Evolutionary conservation across 441 rosid species (phyloP), one percentile per base, ranked within the genome.

Genomic region (Croton laevigatus): DNA sequence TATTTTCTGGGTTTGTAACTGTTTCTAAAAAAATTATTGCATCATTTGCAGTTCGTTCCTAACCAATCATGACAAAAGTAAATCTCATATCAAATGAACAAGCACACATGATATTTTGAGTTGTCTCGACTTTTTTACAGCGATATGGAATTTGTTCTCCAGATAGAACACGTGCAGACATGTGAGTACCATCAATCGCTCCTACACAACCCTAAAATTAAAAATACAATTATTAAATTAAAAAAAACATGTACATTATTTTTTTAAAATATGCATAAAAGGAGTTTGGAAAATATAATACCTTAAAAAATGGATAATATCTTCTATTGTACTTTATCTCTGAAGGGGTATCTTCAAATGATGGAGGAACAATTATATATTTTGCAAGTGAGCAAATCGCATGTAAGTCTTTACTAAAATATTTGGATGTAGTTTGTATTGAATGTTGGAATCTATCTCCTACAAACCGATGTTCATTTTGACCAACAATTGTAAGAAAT

Each of bases 1-100:
- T 0, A 32, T 49, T 49, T 51, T 65, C 1, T 14, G 3, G 58
- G 1, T 27, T 7, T 11, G 69, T 16, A 38, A 38, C 4, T 0
- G 42, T 38, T 38, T 38, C 8, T 8, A 38, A 8, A 8, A 38
- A 38, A 38, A 38, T 8, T 38, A 6, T 38, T 38, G 42, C 42
- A 38, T 38, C 42, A 38, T 38, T 38, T 8, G 23, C 14, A 13
- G 9, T 27, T 16, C 49, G 51, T 64, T 64, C 32, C 46, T n/a
- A 71, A 23, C 66, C 19, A 9, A 4, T 57, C 38, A 62, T 40
- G n/a, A 42, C 32, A 53, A 42, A 59, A 6, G 54, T 34, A 42
- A 38, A 71, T 6, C 8, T n/a, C 61, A 49, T 64, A 59, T 65
- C 70, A 51, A 70, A 71, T 20, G 37, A 34, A 32, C 16, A 71